These are phyloP conservation scores for Gymnopus androsaceus DNA, from an alignment of 1,284 basidiomycete genomes.

Conservation along the genomic window DNA sequence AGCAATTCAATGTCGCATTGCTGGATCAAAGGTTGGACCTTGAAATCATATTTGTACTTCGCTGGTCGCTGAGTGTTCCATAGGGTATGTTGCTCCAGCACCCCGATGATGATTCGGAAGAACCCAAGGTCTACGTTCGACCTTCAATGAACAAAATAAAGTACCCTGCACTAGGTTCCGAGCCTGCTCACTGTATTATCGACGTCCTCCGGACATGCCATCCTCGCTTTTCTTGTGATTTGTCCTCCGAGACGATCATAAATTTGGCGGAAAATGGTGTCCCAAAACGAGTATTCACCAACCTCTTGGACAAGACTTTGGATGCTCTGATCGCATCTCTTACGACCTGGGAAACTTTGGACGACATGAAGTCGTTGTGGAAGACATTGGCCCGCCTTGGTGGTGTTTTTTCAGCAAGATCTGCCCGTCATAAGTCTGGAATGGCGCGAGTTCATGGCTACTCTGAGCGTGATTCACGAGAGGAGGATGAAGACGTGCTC, in stretches of 20 bases:
- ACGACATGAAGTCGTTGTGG: constrained; percentile 47
- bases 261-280: constrained; percentile 56
- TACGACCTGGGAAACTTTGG: constrained; percentile 44
- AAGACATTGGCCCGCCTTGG: constrained; percentile 39
- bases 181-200: constrained; percentile 44
- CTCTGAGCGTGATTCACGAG: constrained; percentile 33
- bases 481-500: constrained; percentile 41
- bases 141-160: constrained; percentile 53
- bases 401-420: constrained; percentile 44
- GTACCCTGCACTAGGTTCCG: constrained; percentile 32
- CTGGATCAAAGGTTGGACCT: constrained; percentile 50
- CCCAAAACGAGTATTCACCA: constrained; percentile 35
- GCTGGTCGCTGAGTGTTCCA: background rate
- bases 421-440: constrained; percentile 44
- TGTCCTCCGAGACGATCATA: constrained; percentile 51
- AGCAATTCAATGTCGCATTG: constrained; percentile 51
- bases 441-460: constrained; percentile 47
- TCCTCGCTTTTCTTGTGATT: constrained; percentile 39
- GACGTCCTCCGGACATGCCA: constrained; percentile 51
- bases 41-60: background rate
- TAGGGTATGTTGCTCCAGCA: constrained; percentile 49
- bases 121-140: constrained; percentile 40
- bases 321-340: constrained; percentile 41
- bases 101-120: constrained; percentile 31
- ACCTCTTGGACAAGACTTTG: constrained; percentile 39